Conservation (phyloP, 768 basidiomycete genomes). For the Baorangia bicolor region DNA sequence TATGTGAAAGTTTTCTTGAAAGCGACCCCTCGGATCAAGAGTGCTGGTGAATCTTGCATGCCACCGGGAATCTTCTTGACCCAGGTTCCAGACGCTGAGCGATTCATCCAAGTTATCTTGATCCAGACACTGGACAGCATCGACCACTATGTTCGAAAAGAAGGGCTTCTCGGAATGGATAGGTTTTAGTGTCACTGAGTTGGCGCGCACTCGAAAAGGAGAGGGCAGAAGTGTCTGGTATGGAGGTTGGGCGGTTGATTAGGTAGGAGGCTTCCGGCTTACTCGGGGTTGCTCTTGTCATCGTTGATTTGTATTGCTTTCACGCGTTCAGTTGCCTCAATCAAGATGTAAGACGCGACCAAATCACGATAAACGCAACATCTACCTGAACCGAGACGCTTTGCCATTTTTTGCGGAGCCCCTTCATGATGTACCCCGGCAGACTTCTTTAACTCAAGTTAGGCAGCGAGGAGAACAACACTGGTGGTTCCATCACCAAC, state of each 20-base stretch:
- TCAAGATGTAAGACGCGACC: slow-evolving; percentile 6
- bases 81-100: slow-evolving; percentile 91
- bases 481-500: slow-evolving; percentile 98
- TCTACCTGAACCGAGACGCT: too few species aligned
- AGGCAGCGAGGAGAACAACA: slow-evolving; percentile 91
- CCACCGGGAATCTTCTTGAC: slow-evolving; percentile 98
- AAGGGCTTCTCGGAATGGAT: slow-evolving; percentile 99
- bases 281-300: slow-evolving; percentile 90
- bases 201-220: slow-evolving; percentile 93
- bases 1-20: slow-evolving; percentile 99
- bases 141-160: slow-evolving; percentile 98
- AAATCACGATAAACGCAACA: slow-evolving; percentile 1
- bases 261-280: slow-evolving; percentile 32
- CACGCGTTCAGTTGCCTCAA: slow-evolving; percentile 85
- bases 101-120: slow-evolving; percentile 93
- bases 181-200: slow-evolving; percentile 99
- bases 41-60: slow-evolving; percentile 96
- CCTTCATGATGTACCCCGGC: slow-evolving; percentile 92
- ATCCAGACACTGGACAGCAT: slow-evolving; percentile 91
- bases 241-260: slow-evolving; percentile 6
- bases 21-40: slow-evolving; percentile 85
- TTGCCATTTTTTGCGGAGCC: slow-evolving; percentile 83
- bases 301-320: slow-evolving; percentile 87
- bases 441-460: slow-evolving; percentile 91
- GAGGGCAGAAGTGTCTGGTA: slow-evolving; percentile 83